Base-by-base conservation (phyloP, 768 basidiomycete species). In the Rhizopogon vulgaris region DNA sequence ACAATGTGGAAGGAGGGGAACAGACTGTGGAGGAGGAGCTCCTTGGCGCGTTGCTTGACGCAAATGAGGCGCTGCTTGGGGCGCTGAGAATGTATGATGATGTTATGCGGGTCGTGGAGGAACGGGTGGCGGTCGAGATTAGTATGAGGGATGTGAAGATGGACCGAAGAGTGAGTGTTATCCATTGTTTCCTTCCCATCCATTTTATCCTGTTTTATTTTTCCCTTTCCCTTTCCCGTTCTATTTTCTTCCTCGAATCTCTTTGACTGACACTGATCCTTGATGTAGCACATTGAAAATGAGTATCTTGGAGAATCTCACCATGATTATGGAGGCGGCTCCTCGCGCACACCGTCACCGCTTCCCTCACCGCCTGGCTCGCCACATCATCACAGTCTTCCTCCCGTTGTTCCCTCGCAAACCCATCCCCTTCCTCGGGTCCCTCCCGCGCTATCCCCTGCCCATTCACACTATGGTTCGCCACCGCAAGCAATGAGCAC, bases 51-150 rank as follows among this genome's bases (percentile, higher is more conserved):
- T 70, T 94, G 53, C 75, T 95, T 17, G 80, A 73, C 17, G 86
- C 91, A 5, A 85, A 94, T 63, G 83, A 76, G 49, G 82, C 83
- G 41, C 74, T 94, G 24, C 55, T 84, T 3, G 83, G 80, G 36
- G 86, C 83, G 2, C 64, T 94, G 52, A 72, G 76, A 47, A 80
- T 88, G 60, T 84, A 92, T 58, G 86, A 92, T 10, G 91, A 95
- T 60, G 71, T 92, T 34, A 77, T 84, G 56, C 74, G 83, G 18
- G 74, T 91, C 15, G 89, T 78, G 12, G 63, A 75, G 34, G 83
- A 74, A 48, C 73, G 71, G 55, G 64, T 60, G 43, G 78, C 79
- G 2, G 78, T 89, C 58, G 83, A 90, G 58, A 71, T 82, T 53
- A 93, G 90, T 62, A 75, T 74, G 60, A 82, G 75, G 56, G 87